Conservation (phyloP, 176 grass and related monocot species). For the Triticum monococcum region DNA sequence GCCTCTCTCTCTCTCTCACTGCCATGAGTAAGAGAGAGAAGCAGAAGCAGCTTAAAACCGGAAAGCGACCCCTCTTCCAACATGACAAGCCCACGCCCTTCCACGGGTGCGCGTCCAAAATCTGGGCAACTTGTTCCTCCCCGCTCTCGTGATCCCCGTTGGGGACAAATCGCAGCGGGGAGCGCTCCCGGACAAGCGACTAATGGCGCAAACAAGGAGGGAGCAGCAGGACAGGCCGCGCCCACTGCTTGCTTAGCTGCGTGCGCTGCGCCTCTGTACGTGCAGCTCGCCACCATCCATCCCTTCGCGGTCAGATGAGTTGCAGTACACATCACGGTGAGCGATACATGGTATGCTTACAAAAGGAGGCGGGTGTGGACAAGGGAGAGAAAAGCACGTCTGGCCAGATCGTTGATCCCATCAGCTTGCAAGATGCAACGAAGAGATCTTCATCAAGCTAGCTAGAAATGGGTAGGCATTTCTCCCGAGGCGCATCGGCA, state of each 20-base stretch:
- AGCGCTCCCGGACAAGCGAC: conserved; percentile 44
- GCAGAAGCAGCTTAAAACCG: conserved; percentile 37
- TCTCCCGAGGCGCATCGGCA: background rate
- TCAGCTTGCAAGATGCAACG: background rate
- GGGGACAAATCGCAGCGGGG: conserved; percentile 35
- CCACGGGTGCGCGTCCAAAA: conserved; percentile 53
- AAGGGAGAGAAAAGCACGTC: background rate
- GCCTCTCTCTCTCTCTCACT: conserved; percentile 7
- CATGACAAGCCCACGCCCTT: conserved; percentile 40
- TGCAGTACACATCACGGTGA: conserved; percentile 25
- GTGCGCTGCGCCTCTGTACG: conserved; percentile 16
- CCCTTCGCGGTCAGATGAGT: conserved; percentile 37
- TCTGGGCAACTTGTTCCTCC: conserved; percentile 57
- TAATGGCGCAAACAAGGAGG: conserved; percentile 14
- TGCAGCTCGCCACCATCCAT: conserved; percentile 5
- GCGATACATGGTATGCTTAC: conserved; percentile 34
- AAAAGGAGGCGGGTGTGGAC: conserved; percentile 8
- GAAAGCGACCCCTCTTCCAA: conserved; percentile 45
- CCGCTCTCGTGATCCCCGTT: conserved; percentile 50
- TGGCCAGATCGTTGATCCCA: conserved; percentile 25
- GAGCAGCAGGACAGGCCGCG: conserved; percentile 21
- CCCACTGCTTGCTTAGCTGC: conserved; percentile 31
- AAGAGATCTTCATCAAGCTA: conserved; percentile 20
- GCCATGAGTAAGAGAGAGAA: conserved; percentile 13
- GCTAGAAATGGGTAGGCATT: conserved; percentile 12